A percentile compares a stretch with the other conserved stretches of the same genome.
phyloP scores from a whole-genome alignment of 176 grass and related monocot genomes.

The Pontederia paniculata region DNA sequence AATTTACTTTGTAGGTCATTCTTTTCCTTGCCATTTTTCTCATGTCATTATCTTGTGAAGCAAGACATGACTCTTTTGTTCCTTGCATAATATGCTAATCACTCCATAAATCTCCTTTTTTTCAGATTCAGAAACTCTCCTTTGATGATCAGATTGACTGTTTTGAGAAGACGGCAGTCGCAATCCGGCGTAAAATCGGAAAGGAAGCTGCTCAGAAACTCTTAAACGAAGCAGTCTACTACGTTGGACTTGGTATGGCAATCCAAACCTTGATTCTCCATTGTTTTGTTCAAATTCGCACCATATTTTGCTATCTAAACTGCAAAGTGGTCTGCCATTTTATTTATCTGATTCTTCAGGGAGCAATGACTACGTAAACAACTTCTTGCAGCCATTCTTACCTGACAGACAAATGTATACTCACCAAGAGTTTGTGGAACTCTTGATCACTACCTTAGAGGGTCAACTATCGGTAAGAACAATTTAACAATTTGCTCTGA shows the following conservation, averaged over 20 bases:
- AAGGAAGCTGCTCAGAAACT: conserved; percentile 45
- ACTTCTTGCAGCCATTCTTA: conserved; percentile 88
- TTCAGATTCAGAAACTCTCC: conserved; percentile 81
- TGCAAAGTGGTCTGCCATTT: neutral
- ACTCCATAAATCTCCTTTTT: neutral
- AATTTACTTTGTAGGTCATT: conserved; percentile 72
- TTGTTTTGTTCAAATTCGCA: conserved; percentile 1
- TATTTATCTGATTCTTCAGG: conserved; percentile 29
- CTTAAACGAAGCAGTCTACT: conserved; percentile 58
- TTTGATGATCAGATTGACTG: conserved; percentile 80
- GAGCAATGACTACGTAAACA: conserved; percentile 99
- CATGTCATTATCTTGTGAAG: neutral
- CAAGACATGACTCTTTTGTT: neutral
- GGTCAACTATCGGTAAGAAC: conserved; percentile 53
- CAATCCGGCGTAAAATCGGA: conserved; percentile 59
- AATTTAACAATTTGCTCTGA: neutral
- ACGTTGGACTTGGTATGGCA: conserved; percentile 54
- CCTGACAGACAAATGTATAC: conserved; percentile 76
- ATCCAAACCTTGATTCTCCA: no score
- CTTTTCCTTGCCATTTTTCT: neutral
- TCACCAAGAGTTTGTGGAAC: conserved; percentile 61
- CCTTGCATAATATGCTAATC: neutral
- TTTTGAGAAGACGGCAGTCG: conserved; percentile 48
- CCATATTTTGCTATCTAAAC: neutral
- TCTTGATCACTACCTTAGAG: conserved; percentile 49